Evolutionary conservation across 768 basidiomycete genomes (phyloP).

Genomic region (Tricholoma hemisulphureum): DNA sequence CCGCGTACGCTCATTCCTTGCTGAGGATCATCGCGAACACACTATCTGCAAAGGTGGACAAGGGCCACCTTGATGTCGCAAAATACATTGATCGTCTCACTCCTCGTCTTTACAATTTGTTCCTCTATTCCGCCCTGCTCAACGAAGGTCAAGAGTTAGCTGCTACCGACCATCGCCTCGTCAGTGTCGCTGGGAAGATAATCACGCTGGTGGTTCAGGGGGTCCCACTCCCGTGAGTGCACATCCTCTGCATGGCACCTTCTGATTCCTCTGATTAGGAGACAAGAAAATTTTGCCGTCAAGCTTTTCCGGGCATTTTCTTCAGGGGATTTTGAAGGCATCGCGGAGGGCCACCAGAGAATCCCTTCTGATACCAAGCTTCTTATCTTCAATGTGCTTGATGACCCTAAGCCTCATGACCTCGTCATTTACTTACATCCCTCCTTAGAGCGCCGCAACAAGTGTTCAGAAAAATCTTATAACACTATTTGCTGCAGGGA

Average conservation of each 20-base stretch:
- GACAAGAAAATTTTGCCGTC: constrained; percentile 58
- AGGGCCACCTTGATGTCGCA: constrained; percentile 66
- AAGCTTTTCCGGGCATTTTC: constrained; percentile 55
- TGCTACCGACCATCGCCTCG: constrained; percentile 47
- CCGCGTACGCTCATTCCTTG: constrained; percentile 85
- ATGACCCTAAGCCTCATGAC: constrained; percentile 1
- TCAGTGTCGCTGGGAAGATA: constrained; percentile 64
- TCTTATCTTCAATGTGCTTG: constrained; percentile 51
- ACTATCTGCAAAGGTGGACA: constrained; percentile 44
- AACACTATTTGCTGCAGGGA: constrained; percentile 61
- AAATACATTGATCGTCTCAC: constrained; percentile 81
- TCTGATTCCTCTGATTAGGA: constrained; percentile 38
- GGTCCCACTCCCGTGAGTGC: constrained; percentile 61
- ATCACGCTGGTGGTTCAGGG: constrained; percentile 66
- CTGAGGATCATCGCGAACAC: constrained; percentile 67
- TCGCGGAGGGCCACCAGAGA: constrained; percentile 59
- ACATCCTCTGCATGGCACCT: not conserved
- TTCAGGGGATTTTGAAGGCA: constrained; percentile 46
- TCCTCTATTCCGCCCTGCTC: constrained; percentile 42
- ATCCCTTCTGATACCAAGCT: constrained; percentile 40
- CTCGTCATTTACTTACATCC: constrained; percentile 11
- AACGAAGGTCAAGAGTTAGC: constrained; percentile 23
- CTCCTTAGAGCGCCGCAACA: constrained; percentile 41
- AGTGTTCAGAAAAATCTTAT: constrained; percentile 60
- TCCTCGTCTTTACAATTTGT: constrained; percentile 66